Percentiles rank a stretch among this genome's conserved stretches.
These are phyloP conservation scores for Geotrichum aggregatum DNA, from an alignment of 1,139 yeast species.

Conservation along the genomic window DNA sequence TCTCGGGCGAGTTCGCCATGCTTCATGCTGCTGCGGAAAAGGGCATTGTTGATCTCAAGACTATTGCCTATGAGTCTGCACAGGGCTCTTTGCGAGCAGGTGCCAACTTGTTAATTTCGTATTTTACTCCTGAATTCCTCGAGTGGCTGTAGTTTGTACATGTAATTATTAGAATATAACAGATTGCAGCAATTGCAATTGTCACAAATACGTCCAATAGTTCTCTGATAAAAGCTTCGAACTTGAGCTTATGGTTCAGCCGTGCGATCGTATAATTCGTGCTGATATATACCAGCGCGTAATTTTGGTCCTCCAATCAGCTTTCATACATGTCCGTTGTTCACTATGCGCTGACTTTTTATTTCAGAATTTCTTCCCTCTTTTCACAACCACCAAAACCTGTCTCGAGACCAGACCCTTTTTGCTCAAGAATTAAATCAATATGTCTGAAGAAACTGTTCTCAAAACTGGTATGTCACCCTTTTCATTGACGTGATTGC, in stretches of 20 bases:
- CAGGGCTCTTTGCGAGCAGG: slow-evolving; percentile 94
- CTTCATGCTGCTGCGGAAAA: slow-evolving; percentile 97
- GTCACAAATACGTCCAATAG: too few species aligned
- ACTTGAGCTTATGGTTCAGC: slow-evolving; percentile 5
- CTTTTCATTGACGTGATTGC: too few species aligned
- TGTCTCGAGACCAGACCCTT: too few species aligned
- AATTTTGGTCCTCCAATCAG: slow-evolving; percentile 16
- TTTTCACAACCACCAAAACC: slow-evolving; percentile 4
- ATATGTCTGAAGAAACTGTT: slow-evolving; percentile 41
- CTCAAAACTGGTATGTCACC: slow-evolving; percentile 82
- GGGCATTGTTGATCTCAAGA: slow-evolving; percentile 82
- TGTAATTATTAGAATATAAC: too few species aligned
- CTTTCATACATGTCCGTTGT: slow-evolving; percentile 3
- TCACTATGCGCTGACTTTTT: slow-evolving; percentile 15
- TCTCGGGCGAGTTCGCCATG: slow-evolving; percentile 97
- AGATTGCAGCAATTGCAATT: too few species aligned
- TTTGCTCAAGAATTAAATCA: too few species aligned
- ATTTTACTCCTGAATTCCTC: slow-evolving; percentile 92
- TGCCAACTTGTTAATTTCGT: slow-evolving; percentile 83
- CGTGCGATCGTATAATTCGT: neutral
- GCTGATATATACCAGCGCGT: slow-evolving; percentile 3
- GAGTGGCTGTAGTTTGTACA: slow-evolving; percentile 60
- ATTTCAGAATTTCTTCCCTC: neutral
- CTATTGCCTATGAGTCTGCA: slow-evolving; percentile 88
- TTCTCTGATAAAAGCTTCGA: too few species aligned